Percentiles rank a stretch among this genome's conserved stretches.
These are phyloP conservation scores for Bryum argenteum DNA, from an alignment of 225 moss, liverwort and hornwort genomes.

Conservation along the genomic window DNA sequence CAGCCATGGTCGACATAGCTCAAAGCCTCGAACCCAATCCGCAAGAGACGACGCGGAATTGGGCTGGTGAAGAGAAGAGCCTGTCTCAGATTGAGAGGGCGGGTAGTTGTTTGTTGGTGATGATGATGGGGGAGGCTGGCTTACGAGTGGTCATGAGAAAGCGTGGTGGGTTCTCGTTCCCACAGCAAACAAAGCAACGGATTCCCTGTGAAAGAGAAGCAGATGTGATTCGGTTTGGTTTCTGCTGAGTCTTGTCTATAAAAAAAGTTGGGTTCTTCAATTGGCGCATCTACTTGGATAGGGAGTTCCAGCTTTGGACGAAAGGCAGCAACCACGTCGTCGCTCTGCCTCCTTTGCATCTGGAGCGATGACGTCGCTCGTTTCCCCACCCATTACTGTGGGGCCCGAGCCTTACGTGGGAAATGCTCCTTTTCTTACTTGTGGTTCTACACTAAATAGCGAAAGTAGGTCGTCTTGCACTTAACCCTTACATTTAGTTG, in stretches of 20 bases:
- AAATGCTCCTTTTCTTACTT: no score
- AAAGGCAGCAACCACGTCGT: neutral
- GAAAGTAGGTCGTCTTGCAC: no score
- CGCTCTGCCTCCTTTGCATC: neutral
- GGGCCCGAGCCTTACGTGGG: neutral
- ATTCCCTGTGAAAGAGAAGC: neutral
- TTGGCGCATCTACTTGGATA: neutral
- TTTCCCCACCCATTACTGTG: neutral
- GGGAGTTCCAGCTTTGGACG: neutral
- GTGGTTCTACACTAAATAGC: no score
- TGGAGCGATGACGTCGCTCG: neutral
- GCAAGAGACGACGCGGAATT: neutral
- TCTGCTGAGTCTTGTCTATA: neutral
- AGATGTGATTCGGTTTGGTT: neutral
- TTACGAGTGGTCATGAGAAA: constrained; percentile 5
- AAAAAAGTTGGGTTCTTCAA: neutral
- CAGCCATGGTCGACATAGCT: constrained; percentile 31
- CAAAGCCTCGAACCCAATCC: neutral
- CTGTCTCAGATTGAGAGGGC: neutral
- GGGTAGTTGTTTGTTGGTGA: neutral
- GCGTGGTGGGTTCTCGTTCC: constrained; percentile 2
- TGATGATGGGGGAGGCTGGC: neutral
- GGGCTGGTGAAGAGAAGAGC: neutral
- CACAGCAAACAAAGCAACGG: neutral
- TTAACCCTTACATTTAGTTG: no score